Evolutionary conservation across 2,329 filamentous ascomycete genomes (phyloP), one percentile per base, ranked within the genome.

Genomic region (Stenocarpella maydis): DNA sequence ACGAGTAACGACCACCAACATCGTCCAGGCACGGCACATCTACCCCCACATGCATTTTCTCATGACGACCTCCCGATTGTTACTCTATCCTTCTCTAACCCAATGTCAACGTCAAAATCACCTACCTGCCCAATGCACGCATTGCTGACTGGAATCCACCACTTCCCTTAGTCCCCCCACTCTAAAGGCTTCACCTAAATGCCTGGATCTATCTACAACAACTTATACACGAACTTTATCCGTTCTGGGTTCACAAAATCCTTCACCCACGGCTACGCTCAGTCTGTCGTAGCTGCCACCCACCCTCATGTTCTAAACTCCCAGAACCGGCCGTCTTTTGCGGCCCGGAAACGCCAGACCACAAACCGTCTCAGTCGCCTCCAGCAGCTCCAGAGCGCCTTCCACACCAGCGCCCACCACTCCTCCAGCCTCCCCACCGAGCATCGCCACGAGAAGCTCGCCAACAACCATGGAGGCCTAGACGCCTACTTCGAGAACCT

Each of bases 191-290:
- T 88, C 81, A 89, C 87, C 93, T 97, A 97, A 97, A 98, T 98
- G 95, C 89, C 89, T 83, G 85, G 70, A 43, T 71, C 87, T 80
- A 89, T 90, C 78, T 90, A 90, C 81, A 90, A 88, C 73, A 88
- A 87, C 78, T 83, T 91, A 74, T 90, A 90, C 82, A 86, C 89
- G 84, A 91, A 88, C 86, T 93, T 98, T 87, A 94, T 97, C 90
- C 95, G 96, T 87, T 93, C 95, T 88, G 95, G 93, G 91, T 92
- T 98, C 84, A 91, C 93, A 79, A 98, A 98, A 86, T 94, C 95
- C 78, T 92, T 98, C 82, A 95, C 94, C 81, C 94, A 98, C 89
- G 95, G 95, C 83, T 98, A 98, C 88, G 95, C 95, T 76, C 95
- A 98, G 82, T 97, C 95, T 73, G 92, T 98, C 83, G 94, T 99